Percentiles rank a stretch among this genome's conserved stretches.
phyloP scores from a whole-genome alignment of 192 early-diverging fungal genomes.

The Chytriomyces sp. region DNA sequence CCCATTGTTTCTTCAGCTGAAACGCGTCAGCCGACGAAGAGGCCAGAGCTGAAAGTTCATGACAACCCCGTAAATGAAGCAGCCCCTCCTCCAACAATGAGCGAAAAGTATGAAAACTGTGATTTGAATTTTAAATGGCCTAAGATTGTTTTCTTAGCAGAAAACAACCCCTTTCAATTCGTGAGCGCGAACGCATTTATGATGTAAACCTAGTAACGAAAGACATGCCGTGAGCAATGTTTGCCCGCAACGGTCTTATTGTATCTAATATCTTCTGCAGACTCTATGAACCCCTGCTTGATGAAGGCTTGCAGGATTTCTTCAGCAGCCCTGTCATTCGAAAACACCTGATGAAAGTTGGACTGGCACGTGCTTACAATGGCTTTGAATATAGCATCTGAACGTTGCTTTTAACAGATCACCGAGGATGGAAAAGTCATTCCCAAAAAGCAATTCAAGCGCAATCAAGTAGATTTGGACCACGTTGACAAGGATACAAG shows the following conservation, averaged over 20 bases:
- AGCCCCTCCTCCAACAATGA: too few species aligned
- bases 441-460: conserved; percentile 51
- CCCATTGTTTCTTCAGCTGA: not conserved
- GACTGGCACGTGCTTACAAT: conserved; percentile 49
- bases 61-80: too few species aligned
- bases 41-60: too few species aligned
- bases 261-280: not conserved
- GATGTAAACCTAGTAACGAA: conserved; percentile 58
- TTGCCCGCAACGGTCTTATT: not conserved
- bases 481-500: conserved; percentile 36
- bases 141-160: too few species aligned
- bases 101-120: too few species aligned
- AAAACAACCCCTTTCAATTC: not conserved
- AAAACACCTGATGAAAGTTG: conserved; percentile 52
- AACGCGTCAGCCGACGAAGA: too few species aligned
- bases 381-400: too few species aligned
- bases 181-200: conserved; percentile 53
- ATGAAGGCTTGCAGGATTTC: conserved; percentile 57
- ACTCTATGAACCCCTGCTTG: conserved; percentile 56
- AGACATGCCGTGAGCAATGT: conserved; percentile 41
- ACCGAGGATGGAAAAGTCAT: conserved; percentile 49
- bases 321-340: conserved; percentile 54
- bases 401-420: conserved; percentile 38
- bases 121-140: too few species aligned
- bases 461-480: conserved; percentile 56